Percentiles rank a stretch among this genome's conserved stretches.
These are phyloP conservation scores for Nelumbo lutea DNA, from an alignment of 164 flowering plant species.

Conservation along the genomic window DNA sequence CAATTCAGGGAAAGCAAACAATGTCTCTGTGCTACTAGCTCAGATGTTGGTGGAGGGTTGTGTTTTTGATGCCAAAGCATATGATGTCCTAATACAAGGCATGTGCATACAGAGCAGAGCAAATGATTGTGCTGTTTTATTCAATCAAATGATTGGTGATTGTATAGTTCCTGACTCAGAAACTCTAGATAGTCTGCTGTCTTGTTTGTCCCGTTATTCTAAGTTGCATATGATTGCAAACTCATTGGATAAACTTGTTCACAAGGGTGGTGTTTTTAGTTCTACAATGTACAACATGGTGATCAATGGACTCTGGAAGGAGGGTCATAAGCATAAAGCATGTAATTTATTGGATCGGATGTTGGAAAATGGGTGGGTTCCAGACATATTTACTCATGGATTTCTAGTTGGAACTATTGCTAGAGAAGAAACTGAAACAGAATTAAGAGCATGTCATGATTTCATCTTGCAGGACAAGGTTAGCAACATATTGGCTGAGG, in stretches of 20 bases:
- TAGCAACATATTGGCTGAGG: conserved; percentile 54
- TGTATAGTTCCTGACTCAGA: conserved; percentile 46
- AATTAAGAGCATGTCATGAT: conserved; percentile 10
- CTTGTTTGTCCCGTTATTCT: conserved; percentile 33
- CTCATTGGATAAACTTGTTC: conserved; percentile 31
- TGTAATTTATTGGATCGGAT: conserved; percentile 47
- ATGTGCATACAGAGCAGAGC: conserved; percentile 25
- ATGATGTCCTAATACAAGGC: conserved; percentile 36
- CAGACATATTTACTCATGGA: conserved; percentile 55
- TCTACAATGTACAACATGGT: conserved; percentile 36
- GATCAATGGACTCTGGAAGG: conserved; percentile 55
- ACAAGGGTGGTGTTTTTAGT: conserved; percentile 26
- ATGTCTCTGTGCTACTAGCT: conserved; percentile 30
- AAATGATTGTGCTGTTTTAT: conserved; percentile 31
- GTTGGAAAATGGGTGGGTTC: conserved; percentile 78
- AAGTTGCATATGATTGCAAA: conserved; percentile 31
- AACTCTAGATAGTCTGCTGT: conserved; percentile 30
- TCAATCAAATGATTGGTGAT: conserved; percentile 43
- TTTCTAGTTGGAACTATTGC: conserved; percentile 40
- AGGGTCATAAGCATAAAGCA: conserved; percentile 47
- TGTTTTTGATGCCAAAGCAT: conserved; percentile 36
- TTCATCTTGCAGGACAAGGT: conserved; percentile 32
- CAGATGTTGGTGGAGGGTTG: conserved; percentile 55
- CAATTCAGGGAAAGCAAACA: conserved; percentile 18
- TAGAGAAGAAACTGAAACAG: conserved; percentile 11